Base-by-base conservation (phyloP, 768 basidiomycete genomes). In the Psilocybe tampanensis region DNA sequence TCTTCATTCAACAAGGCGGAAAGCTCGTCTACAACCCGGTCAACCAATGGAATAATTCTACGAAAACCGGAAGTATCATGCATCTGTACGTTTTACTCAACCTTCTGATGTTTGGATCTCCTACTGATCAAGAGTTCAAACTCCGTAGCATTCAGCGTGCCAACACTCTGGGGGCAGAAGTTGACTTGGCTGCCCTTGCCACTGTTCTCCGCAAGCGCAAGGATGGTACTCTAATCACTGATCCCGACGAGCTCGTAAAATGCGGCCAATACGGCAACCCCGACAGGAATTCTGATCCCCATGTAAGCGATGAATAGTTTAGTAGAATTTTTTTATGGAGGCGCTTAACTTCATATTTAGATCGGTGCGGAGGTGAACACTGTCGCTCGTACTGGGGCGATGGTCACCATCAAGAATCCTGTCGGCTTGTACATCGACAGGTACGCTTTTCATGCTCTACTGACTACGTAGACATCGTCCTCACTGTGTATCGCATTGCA, bases 371-470 rank as follows among this genome's bases (percentile, higher is more conserved):
- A 49, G 24, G 47, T 49, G 21, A 56, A 56, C 29, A 51, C 36
- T 18, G 12, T 51, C 36, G 55, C 55, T 29, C 47, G 55, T 41
- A 21, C 47, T 18, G 47, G 47, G n/a, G 55, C 53, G 2, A 50
- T 50, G 55, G 42, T 56, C n/a, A 56, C 55, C 13, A 44, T 56
- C 42, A 33, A 51, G 23, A 47, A 56, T 49, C 55, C 55, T 17
- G 48, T 56, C 15, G 55, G 55, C 11, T 39, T 56, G 22, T 56
- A 56, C 32, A 56, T 56, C 18, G 48, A 56, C 26, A 50, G 33
- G 55, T 56, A 18, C 41, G 26, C 9, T 23, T 5, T 9, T 8
- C 12, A 6, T 13, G 4, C 36, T 39, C 13, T 13, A 4, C 29
- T 29, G 29, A 29, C 29, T 24, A 23, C 26, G 2, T 19, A 22